A percentile compares a stretch with the other conserved stretches of the same genome.
Evolutionary conservation across 768 basidiomycete species (phyloP).

Genomic region (Suillus occidentalis): DNA sequence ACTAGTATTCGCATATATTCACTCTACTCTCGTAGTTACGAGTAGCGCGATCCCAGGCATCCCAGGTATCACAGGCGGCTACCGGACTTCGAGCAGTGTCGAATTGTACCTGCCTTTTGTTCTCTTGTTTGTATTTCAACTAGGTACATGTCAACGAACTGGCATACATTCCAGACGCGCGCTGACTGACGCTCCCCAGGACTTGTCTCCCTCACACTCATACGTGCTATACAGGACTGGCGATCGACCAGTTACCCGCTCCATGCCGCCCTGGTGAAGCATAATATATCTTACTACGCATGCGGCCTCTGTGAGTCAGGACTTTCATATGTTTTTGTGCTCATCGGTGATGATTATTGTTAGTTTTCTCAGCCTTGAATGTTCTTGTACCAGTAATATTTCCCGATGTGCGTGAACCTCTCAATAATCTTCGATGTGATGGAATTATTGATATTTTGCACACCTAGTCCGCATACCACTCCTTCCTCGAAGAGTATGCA

Average conservation of each 20-base stretch:
- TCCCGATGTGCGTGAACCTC: background rate
- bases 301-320: background rate
- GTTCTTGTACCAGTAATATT: background rate
- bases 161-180: background rate
- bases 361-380: background rate
- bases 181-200: background rate
- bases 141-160: background rate
- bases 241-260: background rate
- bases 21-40: background rate
- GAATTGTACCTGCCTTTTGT: background rate
- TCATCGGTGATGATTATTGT: background rate
- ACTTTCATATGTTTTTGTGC: background rate
- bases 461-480: background rate
- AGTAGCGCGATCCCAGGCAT: background rate
- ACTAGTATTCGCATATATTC: background rate
- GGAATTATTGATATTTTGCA: background rate
- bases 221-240: background rate
- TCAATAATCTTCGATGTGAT: background rate
- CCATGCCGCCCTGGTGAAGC: background rate
- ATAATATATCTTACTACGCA: background rate
- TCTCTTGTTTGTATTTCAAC: background rate
- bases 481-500: conserved; percentile 1
- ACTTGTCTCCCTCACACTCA: background rate
- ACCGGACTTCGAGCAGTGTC: background rate
- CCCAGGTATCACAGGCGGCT: background rate